Conservation (phyloP, 805 yeast genomes). For the Starmerella potacharoeniae region DNA sequence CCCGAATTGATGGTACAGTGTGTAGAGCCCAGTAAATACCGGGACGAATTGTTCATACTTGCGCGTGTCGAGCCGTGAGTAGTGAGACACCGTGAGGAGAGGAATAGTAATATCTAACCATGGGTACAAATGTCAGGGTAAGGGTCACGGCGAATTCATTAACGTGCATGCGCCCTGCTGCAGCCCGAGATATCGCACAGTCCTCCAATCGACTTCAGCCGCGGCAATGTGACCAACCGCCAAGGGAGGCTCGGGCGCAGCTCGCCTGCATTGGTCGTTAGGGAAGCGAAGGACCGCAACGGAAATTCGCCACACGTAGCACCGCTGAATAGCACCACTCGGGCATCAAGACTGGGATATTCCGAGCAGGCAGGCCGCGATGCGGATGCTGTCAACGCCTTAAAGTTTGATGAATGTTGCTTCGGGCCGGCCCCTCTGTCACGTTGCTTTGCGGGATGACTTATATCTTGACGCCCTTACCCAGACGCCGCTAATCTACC, state of each 20-base stretch:
- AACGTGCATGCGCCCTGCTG: background rate
- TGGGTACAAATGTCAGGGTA: background rate
- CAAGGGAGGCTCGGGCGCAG: background rate
- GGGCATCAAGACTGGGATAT: too few species aligned
- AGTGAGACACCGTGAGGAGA: background rate
- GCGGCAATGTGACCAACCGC: background rate
- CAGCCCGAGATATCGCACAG: background rate
- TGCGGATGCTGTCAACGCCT: background rate
- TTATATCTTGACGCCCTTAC: background rate
- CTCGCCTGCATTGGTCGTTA: background rate
- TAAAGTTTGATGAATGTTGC: background rate
- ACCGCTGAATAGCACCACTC: too few species aligned
- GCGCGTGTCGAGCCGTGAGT: too few species aligned
- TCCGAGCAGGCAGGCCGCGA: background rate
- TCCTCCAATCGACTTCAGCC: background rate
- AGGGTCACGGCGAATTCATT: background rate
- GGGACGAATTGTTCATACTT: too few species aligned
- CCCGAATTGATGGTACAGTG: too few species aligned
- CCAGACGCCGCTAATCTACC: conserved; percentile 1
- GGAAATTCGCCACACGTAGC: too few species aligned
- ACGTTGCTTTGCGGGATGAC: background rate
- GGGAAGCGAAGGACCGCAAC: too few species aligned
- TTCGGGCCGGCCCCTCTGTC: background rate
- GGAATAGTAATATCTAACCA: background rate
- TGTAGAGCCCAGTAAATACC: too few species aligned